Evolutionary conservation across 306 rosid genomes (phyloP).

Genomic region (Vigna trinervia): DNA sequence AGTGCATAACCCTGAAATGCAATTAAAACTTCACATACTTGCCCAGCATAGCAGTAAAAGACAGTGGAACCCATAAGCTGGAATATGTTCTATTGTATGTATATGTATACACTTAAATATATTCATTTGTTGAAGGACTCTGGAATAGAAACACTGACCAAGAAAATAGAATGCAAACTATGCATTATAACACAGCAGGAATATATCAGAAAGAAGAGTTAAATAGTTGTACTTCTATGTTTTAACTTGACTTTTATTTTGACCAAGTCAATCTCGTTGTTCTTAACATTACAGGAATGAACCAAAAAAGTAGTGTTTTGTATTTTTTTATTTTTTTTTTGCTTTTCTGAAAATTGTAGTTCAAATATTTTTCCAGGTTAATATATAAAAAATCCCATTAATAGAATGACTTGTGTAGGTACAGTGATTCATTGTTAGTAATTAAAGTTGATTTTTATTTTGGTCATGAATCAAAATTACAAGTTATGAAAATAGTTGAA

Average conservation of each 20-base stretch:
- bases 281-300: slow-evolving; percentile 2
- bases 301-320: neutral
- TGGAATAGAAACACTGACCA: slow-evolving; percentile 27
- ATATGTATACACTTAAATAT: slow-evolving; percentile 5
- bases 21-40: slow-evolving; percentile 20
- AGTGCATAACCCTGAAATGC: slow-evolving; percentile 94
- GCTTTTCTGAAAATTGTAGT: neutral
- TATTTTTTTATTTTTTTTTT: neutral
- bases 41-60: slow-evolving; percentile 34
- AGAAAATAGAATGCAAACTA: slow-evolving; percentile 22
- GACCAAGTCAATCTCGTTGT: slow-evolving; percentile 27
- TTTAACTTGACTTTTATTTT: slow-evolving; percentile 20
- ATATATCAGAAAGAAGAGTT: slow-evolving; percentile 8
- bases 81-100: slow-evolving; percentile 27
- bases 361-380: slow-evolving; percentile 1
- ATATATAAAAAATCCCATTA: slow-evolving; percentile 10
- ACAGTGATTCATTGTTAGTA: neutral
- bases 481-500: neutral
- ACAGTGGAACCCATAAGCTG: slow-evolving; percentile 1
- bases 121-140: slow-evolving; percentile 11
- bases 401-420: neutral
- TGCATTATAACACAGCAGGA: slow-evolving; percentile 11
- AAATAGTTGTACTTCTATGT: neutral
- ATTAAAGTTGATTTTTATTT: neutral
- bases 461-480: slow-evolving; percentile 2